Evolutionary conservation across 2,329 filamentous ascomycete species (phyloP), one percentile per base, ranked within the genome.

Genomic region (Aureobasidium sp.): DNA sequence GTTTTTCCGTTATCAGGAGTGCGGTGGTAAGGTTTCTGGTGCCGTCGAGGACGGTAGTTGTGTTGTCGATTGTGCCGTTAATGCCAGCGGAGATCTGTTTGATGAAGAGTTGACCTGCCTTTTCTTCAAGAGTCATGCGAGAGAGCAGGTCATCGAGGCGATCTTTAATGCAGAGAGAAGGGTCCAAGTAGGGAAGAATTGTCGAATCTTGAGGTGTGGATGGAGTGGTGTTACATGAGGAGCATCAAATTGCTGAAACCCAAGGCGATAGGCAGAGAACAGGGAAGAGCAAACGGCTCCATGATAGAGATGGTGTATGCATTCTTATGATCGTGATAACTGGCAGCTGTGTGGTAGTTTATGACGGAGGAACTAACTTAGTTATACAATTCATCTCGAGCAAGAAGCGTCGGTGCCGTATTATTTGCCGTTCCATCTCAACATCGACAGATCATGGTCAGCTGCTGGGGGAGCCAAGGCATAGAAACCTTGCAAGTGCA

Each of bases 1-100:
- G 90, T 85, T 71, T 91, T 81, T 83, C 87, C 90, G 70, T 89
- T 89, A 11, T 81, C 79, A 64, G 91, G 79, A 68, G 90, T 88
- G 53, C 87, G 7, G 36, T 50, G 29, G 47, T 58, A 13, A 58
- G 54, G 9, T 58, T 58, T 29, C 54, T 36, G n/a, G 5, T 37
- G n/a, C 32, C 30, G 30, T 58, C 54, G 3, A 48, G 41, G 13
- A 47, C 32, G 5, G 13, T 14, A 7, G 54, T 58, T 1, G 32
- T 45, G 8, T 36, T 47, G 54, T 58, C 54, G 30, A 58, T 58
- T n/a, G 54, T 58, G n/a, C 54, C 54, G 32, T 58, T 58, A 5
- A 25, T 7, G 21, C 30, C 54, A 3, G 37, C 80, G 75, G 78
- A 76, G 45, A 78, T 72, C 13, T 58, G 54, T 4, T 47, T 58